Evolutionary conservation across 2,329 filamentous ascomycete genomes (phyloP), one percentile per base, ranked within the genome.

Genomic region (Sporothrix phasma): DNA sequence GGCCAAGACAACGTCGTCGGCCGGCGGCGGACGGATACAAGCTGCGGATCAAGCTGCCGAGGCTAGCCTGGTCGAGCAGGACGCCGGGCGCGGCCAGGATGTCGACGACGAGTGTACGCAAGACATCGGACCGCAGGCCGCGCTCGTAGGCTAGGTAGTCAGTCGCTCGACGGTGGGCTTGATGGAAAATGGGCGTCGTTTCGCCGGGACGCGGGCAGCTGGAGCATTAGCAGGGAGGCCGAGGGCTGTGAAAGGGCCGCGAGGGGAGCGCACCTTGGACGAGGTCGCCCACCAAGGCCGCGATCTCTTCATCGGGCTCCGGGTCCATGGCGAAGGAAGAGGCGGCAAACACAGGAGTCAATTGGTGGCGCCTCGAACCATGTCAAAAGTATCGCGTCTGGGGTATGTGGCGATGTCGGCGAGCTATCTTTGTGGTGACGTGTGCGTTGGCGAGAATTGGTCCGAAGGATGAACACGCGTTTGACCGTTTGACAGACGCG

Each of bases 21-120:
- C 73, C n/a, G 29, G 39, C 94, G 15, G 47, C 79, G 80, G 45
- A 80, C 79, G 91, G 90, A 73, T 93, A 95, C 59, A 95, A 77
- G 66, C 88, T 89, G 67, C 86, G 89, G 69, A 91, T 75, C 58
- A 95, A 77, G 31, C 80, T 82, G 15, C 83, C 85, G 31, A 88
- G 79, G 68, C 86, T 91, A 31, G 85, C 85, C 74, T 94, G 91
- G 73, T 94, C 90, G 24, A 96, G 81, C 69, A 87, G 78, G 69
- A 80, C 89, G 31, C 65, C 63, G 2, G 65, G 62, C 54, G 85
- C 85, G 24, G 79, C 78, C 22, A 86, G 87, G 68, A 90, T 75
- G 64, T 93, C 78, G 65, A 86, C 81, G 68, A 94, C 76, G 37
- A 95, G 78, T 62, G 81, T 78, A 63, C 79, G 76, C 58, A 95